Base-by-base conservation (phyloP, 2,329 filamentous ascomycete genomes). In the Fusarium bulbicola region DNA sequence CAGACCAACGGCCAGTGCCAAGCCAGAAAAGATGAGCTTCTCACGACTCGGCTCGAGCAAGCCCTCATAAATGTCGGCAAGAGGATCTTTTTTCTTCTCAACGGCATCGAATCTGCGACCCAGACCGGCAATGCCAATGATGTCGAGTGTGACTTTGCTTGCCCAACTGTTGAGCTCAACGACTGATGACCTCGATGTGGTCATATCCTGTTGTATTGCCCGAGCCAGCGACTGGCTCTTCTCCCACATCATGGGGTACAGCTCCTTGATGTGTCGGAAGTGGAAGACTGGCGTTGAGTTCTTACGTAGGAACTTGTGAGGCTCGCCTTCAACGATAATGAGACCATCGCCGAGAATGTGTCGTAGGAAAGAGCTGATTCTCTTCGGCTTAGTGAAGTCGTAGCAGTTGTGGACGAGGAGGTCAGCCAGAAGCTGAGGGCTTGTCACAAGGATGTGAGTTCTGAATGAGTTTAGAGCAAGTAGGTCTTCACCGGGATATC, bases 221-320 rank as follows among this genome's bases (percentile, higher is more conserved):
- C 67, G 66, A 0, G 74, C 73, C 24, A 82, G 68, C 3, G 74
- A 62, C 21, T 77, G 73, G 0, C 79, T 79, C 63, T 92, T 93
- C 2, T 80, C 77, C 91, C 91, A 93, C 80, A 94, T 93, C 61
- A 91, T 85, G 0, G 91, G 90, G 68, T 93, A 93, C 4, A 94
- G 80, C 46, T 92, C 86, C 70, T 92, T 93, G 78, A 93, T 87
- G 70, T 92, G 90, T 7, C 91, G 87, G 74, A 90, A 92, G 47
- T 86, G 85, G 77, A 94, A 94, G 0, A 91, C 90, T 2, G 91
- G 91, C 78, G 88, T 87, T 15, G 92, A 85, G 56, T 90, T 89
- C 79, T 92, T 93, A n/a, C 92, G 86, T 75, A 90, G 84, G 74
- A 90, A 87, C 81, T 91, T 93, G 78, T 94, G 92, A 69, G 91